Percentiles rank a stretch among this genome's conserved stretches.
These are phyloP conservation scores for Botryotinia globosa DNA, from an alignment of 2,329 filamentous ascomycete species.

Conservation along the genomic window DNA sequence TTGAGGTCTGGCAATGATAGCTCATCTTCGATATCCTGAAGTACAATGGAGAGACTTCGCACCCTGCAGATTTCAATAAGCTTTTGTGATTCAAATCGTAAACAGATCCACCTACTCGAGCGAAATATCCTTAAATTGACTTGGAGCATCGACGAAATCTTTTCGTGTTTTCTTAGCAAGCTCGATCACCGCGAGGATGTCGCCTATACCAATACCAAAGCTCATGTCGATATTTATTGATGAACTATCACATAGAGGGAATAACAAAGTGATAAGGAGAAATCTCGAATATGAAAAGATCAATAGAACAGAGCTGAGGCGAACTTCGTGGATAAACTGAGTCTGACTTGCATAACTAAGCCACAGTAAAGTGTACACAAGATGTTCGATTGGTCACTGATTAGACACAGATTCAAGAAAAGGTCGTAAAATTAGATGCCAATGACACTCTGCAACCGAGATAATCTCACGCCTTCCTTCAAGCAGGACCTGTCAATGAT, in stretches of 20 bases:
- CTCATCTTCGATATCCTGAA: constrained; percentile 26
- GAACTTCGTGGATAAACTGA: neutral
- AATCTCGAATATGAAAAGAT: neutral
- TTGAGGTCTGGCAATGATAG: constrained; percentile 26
- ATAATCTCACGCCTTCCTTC: no score
- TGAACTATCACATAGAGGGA: neutral
- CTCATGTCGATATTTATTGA: constrained; percentile 31
- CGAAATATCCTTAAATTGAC: constrained; percentile 30
- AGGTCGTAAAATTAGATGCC: no score
- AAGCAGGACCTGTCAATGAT: no score
- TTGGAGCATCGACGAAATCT: constrained; percentile 34
- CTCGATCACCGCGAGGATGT: constrained; percentile 34
- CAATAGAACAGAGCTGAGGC: neutral
- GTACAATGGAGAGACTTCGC: constrained; percentile 20
- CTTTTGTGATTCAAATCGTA: neutral
- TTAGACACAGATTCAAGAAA: no score
- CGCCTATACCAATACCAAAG: constrained; percentile 37
- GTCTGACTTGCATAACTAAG: neutral
- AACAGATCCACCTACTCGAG: constrained; percentile 7
- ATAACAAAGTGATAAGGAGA: neutral
- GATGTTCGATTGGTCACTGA: no score
- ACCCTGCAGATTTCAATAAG: constrained; percentile 7
- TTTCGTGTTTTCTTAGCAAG: constrained; percentile 34
- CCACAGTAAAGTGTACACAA: neutral
- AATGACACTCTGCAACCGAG: no score